Evolutionary conservation across 345 rosid genomes (phyloP).

Genomic region (Theobroma cacao): DNA sequence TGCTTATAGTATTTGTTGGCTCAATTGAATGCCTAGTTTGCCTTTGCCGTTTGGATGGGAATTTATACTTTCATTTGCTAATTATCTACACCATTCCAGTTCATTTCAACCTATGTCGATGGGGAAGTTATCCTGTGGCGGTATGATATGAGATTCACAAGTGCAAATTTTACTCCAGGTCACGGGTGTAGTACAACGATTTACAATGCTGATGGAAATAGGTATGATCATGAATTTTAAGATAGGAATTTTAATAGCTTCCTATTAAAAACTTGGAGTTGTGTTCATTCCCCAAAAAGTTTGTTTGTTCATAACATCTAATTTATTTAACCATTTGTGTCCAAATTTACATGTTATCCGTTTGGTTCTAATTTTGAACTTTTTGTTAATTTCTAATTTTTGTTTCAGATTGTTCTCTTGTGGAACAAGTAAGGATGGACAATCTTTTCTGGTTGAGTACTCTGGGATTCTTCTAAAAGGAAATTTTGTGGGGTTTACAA

Average conservation of each 20-base stretch:
- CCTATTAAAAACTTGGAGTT: neutral
- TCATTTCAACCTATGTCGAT: slow-evolving; percentile 68
- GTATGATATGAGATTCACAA: slow-evolving; percentile 70
- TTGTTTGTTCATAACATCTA: neutral
- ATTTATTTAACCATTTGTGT: neutral
- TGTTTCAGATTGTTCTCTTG: neutral
- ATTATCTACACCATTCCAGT: slow-evolving; percentile 35
- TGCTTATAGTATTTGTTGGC: neutral
- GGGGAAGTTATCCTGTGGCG: slow-evolving; percentile 90
- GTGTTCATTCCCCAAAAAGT: neutral
- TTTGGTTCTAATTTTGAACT: neutral
- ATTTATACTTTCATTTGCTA: neutral
- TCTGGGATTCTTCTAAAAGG: slow-evolving; percentile 99
- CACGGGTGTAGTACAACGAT: slow-evolving; percentile 74
- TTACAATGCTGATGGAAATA: slow-evolving; percentile 77
- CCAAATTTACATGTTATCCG: neutral
- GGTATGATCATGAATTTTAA: slow-evolving; percentile 32
- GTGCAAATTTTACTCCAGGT: slow-evolving; percentile 77
- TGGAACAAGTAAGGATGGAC: slow-evolving; percentile 76
- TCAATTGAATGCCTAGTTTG: neutral
- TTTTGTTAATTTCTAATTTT: neutral
- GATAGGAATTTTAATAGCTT: neutral
- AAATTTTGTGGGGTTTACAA: slow-evolving; percentile 69
- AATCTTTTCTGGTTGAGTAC: slow-evolving; percentile 77
- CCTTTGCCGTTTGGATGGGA: neutral